Percentiles rank a stretch among this genome's conserved stretches.
Conservation (phyloP, 495 filamentous ascomycete genomes). For the Talaromyces proteolyticus region DNA sequence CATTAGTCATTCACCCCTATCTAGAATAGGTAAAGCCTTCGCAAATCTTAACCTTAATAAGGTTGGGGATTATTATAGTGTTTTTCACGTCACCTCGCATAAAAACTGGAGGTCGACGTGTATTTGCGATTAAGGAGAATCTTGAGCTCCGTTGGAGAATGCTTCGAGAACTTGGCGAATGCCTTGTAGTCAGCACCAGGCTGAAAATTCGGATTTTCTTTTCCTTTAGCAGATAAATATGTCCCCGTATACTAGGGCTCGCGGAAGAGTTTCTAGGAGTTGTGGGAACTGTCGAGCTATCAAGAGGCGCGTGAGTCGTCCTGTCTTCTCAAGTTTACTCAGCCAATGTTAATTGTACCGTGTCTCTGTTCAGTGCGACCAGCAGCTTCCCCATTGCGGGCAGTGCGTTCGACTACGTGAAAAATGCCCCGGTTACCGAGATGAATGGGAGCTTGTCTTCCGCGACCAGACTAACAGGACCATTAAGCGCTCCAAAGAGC, state of each 20-base stretch:
- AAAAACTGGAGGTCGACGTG: no score
- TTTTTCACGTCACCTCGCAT: no score
- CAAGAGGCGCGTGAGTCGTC: constrained; percentile 15
- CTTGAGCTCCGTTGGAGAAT: no score
- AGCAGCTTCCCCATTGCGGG: constrained; percentile 20
- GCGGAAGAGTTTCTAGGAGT: constrained; percentile 9
- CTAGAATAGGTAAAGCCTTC: no score
- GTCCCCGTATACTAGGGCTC: neutral
- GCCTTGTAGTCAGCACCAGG: no score
- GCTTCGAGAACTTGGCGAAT: no score
- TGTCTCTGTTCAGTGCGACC: constrained; percentile 18
- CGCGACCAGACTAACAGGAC: constrained; percentile 16
- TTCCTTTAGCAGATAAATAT: no score
- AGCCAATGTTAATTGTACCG: neutral
- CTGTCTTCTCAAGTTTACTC: neutral
- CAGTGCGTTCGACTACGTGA: constrained; percentile 22
- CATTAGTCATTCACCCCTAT: no score
- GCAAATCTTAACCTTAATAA: no score
- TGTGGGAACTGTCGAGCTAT: constrained; percentile 16
- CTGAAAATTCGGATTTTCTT: no score
- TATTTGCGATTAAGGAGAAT: no score
- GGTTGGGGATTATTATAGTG: no score
- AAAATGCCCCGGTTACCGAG: constrained; percentile 21
- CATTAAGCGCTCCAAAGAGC: constrained; percentile 17
- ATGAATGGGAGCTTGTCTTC: constrained; percentile 19